Evolutionary conservation across 345 rosid species (phyloP).

Genomic region (Dovyalis caffra): DNA sequence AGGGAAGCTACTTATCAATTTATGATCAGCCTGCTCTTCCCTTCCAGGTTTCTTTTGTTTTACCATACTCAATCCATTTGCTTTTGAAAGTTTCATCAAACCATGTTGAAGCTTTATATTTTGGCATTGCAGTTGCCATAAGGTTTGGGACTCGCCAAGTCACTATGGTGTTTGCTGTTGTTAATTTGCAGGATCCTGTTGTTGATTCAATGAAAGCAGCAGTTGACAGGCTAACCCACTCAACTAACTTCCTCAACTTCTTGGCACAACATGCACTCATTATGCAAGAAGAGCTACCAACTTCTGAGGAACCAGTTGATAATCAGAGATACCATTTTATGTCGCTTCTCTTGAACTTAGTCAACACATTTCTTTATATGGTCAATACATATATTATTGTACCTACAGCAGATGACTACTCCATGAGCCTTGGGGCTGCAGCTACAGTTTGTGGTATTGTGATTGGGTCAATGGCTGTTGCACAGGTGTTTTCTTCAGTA

Average conservation of each 20-base stretch:
- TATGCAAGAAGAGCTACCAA: conserved; percentile 87
- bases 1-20: conserved; percentile 91
- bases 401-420: conserved; percentile 1
- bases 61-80: conserved; percentile 9
- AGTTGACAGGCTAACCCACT: conserved; percentile 77
- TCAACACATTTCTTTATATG: conserved; percentile 66
- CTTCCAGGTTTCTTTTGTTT: conserved; percentile 56
- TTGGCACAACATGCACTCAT: conserved; percentile 98
- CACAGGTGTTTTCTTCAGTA: conserved; percentile 96
- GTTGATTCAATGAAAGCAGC: conserved; percentile 78
- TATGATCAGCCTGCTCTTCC: conserved; percentile 90
- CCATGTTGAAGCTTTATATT: conserved; percentile 1
- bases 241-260: conserved; percentile 82
- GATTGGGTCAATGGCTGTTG: conserved; percentile 98
- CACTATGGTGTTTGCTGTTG: conserved; percentile 10
- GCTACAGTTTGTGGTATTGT: conserved; percentile 99
- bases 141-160: not conserved
- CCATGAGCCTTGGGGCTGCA: conserved; percentile 38
- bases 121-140: not conserved
- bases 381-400: conserved; percentile 6
- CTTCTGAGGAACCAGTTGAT: conserved; percentile 70
- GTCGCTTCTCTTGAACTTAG: conserved; percentile 66
- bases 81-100: not conserved
- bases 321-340: conserved; percentile 79
- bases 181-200: conserved; percentile 71